Base-by-base conservation (phyloP, 2,329 filamentous ascomycete genomes). In the Diaporthe citri region DNA sequence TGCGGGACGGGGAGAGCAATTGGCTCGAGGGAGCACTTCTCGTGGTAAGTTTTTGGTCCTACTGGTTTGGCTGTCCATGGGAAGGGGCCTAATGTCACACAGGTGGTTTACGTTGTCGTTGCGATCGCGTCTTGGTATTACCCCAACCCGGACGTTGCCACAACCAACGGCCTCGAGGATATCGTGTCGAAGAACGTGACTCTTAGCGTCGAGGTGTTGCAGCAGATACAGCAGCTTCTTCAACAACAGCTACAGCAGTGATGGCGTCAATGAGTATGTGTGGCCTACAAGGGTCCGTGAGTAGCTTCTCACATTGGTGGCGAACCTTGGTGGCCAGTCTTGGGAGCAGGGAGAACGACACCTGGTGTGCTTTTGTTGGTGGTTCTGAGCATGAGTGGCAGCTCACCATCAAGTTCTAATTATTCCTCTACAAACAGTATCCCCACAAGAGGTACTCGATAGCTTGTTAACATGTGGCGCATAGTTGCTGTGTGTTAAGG, bases 1-100 rank as follows among this genome's bases (percentile, higher is more conserved):
- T 98, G 73, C 89, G 95, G 64, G 96, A 98, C 81, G 92, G 94
- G 78, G 96, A 97, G 87, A 95, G 92, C 76, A 97, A 98, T 81
- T 98, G 97, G 80, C 89, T 98, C 5, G 96, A 98, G 82, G 96
- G 96, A 17, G 57, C 39, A 62, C 57, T 62, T 28, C 57, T 62
- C n/a, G 57, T 62, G 39, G 57, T 62, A 43, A 62, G 57, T 31
- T 13, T 4, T 3, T n/a, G n/a, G 10, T 8, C n/a, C 36, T n/a
- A 9, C 4, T 25, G n/a, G 3, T 13, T 28, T 28, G 36, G n/a
- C 39, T 43, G 57, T 10, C n/a, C n/a, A 41, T 17, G 56, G 12
- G 4, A 12, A 20, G 15, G n/a, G 2, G 4, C 0, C 57, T 62
- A 12, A 62, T 62, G 13, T 5, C 36, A 28, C 39, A 8, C 57